Evolutionary conservation across 202 grass and related monocot species (phyloP).

Genomic region (Carex arenaria): DNA sequence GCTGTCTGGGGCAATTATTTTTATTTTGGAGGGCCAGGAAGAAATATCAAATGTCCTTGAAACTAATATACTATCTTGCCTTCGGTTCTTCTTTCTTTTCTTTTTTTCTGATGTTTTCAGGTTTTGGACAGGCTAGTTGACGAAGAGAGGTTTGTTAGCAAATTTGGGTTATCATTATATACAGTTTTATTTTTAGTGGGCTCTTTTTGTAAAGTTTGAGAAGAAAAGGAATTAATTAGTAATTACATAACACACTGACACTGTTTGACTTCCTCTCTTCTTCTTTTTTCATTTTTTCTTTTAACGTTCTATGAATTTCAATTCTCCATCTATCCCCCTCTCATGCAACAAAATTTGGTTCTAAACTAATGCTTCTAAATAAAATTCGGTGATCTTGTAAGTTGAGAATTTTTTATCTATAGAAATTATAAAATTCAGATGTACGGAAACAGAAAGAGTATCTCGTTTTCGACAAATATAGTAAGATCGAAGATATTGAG

Average conservation of each 20-base stretch:
- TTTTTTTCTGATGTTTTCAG: neutral
- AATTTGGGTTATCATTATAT: conserved; percentile 18
- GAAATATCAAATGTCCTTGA: conserved; percentile 63
- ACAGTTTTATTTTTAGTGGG: conserved; percentile 10
- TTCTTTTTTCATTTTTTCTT: neutral
- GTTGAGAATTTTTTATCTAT: too few relatives aligned
- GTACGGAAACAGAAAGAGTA: too few relatives aligned
- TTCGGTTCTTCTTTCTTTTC: too few relatives aligned
- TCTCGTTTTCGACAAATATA: too few relatives aligned
- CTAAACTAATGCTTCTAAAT: neutral
- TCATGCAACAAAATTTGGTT: neutral
- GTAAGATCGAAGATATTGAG: too few relatives aligned
- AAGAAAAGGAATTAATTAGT: conserved; percentile 15
- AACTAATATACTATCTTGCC: neutral
- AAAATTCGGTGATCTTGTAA: neutral
- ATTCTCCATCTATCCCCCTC: neutral
- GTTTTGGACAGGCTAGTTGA: neutral
- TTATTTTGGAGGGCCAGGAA: conserved; percentile 77
- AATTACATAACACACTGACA: neutral
- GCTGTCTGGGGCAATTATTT: conserved; percentile 85
- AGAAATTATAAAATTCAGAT: too few relatives aligned
- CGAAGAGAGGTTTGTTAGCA: conserved; percentile 1
- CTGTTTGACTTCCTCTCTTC: neutral
- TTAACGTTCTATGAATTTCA: neutral
- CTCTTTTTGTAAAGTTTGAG: conserved; percentile 19